Conservation (phyloP, 2,329 filamentous ascomycete genomes). For the Podosphaera fusca region DNA sequence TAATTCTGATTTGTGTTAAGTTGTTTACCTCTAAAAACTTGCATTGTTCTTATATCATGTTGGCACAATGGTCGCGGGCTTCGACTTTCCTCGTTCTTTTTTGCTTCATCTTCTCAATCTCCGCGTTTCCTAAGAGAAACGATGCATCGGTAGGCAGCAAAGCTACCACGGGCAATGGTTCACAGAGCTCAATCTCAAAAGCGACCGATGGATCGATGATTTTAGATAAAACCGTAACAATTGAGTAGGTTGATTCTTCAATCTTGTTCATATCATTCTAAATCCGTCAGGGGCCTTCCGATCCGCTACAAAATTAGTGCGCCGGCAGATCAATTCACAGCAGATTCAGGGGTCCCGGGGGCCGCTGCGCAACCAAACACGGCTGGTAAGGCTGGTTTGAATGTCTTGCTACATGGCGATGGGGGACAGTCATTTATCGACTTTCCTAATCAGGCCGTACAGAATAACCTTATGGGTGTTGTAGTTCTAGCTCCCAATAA, state of each 20-base stretch:
- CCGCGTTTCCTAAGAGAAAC: not conserved
- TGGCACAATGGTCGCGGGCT: not conserved
- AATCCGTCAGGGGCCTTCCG: slow-evolving; percentile 21
- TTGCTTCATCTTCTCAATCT: not conserved
- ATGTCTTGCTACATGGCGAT: slow-evolving; percentile 35
- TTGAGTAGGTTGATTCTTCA: slow-evolving; percentile 22
- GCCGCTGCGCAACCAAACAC: slow-evolving; percentile 15
- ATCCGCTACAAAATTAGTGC: slow-evolving; percentile 33
- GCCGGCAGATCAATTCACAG: slow-evolving; percentile 29
- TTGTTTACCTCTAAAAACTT: no score
- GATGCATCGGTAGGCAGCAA: slow-evolving; percentile 1
- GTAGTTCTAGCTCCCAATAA: slow-evolving; percentile 34
- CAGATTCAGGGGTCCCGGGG: slow-evolving; percentile 25
- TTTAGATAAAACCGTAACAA: slow-evolving; percentile 28
- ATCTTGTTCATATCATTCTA: slow-evolving; percentile 3
- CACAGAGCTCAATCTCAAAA: slow-evolving; percentile 4
- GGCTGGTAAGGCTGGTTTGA: slow-evolving; percentile 23
- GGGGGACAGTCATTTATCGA: slow-evolving; percentile 49
- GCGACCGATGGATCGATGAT: slow-evolving; percentile 32
- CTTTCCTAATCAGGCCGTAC: slow-evolving; percentile 51
- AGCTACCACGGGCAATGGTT: slow-evolving; percentile 3
- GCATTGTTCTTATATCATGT: not conserved
- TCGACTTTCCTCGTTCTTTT: not conserved
- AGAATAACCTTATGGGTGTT: slow-evolving; percentile 58
- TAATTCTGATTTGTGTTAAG: no score